Evolutionary conservation across 1,284 basidiomycete genomes (phyloP).

Genomic region (Tilletia horrida): DNA sequence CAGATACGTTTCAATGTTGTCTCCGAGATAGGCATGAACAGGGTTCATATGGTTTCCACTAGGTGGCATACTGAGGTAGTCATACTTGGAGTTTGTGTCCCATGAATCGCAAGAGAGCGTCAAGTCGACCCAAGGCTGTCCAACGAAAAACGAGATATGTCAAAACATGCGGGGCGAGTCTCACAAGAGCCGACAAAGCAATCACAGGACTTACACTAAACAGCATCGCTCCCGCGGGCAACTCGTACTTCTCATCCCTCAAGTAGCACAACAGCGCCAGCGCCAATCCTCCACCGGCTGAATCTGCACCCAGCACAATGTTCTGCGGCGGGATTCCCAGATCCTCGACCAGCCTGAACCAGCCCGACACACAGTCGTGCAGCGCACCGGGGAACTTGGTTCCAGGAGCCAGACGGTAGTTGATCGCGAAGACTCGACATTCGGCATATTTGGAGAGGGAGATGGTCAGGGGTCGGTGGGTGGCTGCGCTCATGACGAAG

Average conservation of each 20-base stretch:
- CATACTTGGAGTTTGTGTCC: conserved; percentile 77
- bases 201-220: conserved; percentile 34
- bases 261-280: conserved; percentile 88
- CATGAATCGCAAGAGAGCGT: conserved; percentile 96
- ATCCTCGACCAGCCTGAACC: conserved; percentile 81
- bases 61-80: conserved; percentile 57
- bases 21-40: conserved; percentile 85
- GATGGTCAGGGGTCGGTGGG: conserved; percentile 86
- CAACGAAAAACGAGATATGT: conserved; percentile 58
- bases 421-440: conserved; percentile 91
- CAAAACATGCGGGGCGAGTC: conserved; percentile 48
- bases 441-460: conserved; percentile 85
- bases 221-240: conserved; percentile 52
- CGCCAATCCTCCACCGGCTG: conserved; percentile 83
- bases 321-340: conserved; percentile 74
- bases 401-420: conserved; percentile 93
- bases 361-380: conserved; percentile 82
- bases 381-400: conserved; percentile 88
- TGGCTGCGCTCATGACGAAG: conserved; percentile 89
- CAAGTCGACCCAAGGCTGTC: conserved; percentile 61
- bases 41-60: conserved; percentile 87
- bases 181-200: conserved; percentile 57
- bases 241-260: conserved; percentile 53
- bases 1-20: conserved; percentile 73
- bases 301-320: conserved; percentile 73